phyloP scores from a whole-genome alignment of 306 rosid species.

The Quillaja saponaria region DNA sequence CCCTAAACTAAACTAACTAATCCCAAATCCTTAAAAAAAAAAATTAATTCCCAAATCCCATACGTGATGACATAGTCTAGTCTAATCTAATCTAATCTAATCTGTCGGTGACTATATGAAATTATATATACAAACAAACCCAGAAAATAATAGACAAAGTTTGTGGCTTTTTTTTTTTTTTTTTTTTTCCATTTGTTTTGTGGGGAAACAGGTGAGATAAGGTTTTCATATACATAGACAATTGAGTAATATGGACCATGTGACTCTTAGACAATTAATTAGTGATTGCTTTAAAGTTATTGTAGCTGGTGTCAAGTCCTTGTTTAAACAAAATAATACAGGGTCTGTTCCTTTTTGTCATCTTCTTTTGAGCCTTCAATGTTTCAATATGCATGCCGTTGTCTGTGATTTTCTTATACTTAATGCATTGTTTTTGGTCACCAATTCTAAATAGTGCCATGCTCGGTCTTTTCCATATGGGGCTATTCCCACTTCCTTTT shows the following conservation, averaged over 20 bases:
- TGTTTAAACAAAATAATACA: constrained; percentile 35
- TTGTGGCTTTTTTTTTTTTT: background rate
- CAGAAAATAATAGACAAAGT: too few species aligned
- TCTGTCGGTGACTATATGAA: background rate
- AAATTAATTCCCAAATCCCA: too few species aligned
- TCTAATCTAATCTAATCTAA: too few species aligned
- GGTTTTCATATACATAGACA: too few species aligned
- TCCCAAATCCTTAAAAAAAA: too few species aligned
- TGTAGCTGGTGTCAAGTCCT: constrained; percentile 41
- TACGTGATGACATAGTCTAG: too few species aligned
- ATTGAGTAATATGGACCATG: constrained; percentile 28
- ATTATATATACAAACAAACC: constrained; percentile 7
- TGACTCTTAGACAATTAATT: constrained; percentile 12
- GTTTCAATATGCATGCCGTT: constrained; percentile 13
- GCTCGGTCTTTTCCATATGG: constrained; percentile 23
- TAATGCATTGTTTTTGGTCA: background rate
- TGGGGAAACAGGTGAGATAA: too few species aligned
- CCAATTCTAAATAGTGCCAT: constrained; percentile 19
- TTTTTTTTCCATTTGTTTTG: too few species aligned
- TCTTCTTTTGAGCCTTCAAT: constrained; percentile 26
- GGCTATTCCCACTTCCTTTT: constrained; percentile 6
- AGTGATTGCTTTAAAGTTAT: constrained; percentile 21
- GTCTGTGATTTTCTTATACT: constrained; percentile 18
- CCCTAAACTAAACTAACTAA: too few species aligned
- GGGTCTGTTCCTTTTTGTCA: constrained; percentile 39